Conservation (phyloP, 2,329 filamentous ascomycete species). For the Xylaria sp. region DNA sequence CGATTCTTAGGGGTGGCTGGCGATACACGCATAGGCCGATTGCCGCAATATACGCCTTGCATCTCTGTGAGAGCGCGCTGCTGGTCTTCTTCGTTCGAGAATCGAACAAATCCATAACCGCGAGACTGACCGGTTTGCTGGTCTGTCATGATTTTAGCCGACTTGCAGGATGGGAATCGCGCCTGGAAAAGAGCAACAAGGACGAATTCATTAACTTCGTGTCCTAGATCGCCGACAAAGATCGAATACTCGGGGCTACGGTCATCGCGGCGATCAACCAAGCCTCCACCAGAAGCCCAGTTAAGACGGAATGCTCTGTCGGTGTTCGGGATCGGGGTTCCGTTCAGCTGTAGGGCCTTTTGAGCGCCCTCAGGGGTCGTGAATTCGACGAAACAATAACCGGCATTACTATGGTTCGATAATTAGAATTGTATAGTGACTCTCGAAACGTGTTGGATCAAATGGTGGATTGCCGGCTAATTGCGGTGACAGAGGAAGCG, state of each 20-base stretch:
- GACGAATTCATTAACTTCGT: constrained; percentile 98
- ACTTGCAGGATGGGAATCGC: constrained; percentile 97
- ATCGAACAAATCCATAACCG: constrained; percentile 97
- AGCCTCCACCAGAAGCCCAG: constrained; percentile 96
- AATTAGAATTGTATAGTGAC: no score
- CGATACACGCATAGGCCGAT: constrained; percentile 97
- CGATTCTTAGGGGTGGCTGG: constrained; percentile 97
- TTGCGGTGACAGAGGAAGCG: no score
- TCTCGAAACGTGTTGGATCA: no score
- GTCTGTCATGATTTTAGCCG: constrained; percentile 99
- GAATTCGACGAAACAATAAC: constrained; percentile 99
- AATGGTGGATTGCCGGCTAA: no score
- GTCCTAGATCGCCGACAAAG: constrained; percentile 96
- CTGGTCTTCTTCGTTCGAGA: constrained; percentile 93
- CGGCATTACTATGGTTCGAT: constrained; percentile 73
- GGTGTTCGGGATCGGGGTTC: constrained; percentile 89
- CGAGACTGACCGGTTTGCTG: constrained; percentile 97
- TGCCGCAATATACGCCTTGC: constrained; percentile 99
- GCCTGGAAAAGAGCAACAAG: constrained; percentile 96
- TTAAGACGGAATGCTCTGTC: constrained; percentile 97
- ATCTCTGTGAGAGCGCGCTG: constrained; percentile 96
- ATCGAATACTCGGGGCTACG: constrained; percentile 96
- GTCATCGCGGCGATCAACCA: constrained; percentile 94
- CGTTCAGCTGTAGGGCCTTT: constrained; percentile 90
- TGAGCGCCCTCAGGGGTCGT: constrained; percentile 79